Base-by-base conservation (phyloP, 139 green algal genomes). In the Limnomonas spitsbergensis region DNA sequence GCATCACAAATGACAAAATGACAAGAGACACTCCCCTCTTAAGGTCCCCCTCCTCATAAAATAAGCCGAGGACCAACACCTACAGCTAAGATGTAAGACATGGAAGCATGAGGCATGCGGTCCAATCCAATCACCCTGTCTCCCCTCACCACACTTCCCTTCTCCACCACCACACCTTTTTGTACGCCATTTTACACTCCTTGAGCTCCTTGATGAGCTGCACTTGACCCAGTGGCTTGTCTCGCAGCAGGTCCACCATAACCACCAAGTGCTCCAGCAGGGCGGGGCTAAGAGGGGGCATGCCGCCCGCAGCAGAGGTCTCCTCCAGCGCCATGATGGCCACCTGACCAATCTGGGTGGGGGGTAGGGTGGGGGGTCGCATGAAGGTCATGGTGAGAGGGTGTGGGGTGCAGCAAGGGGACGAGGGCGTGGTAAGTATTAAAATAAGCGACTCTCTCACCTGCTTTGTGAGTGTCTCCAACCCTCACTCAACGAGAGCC, bases 131-230 rank as follows among this genome's bases (percentile, higher is more conserved):
- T 54, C 42, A 54, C 42, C 7, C 9, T 54, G 6, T 9, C 9
- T 9, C 42, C 42, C 9, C 42, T 9, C 42, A 27, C 42, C 9
- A 6, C 42, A 6, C 42, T 27, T 9, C 9, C 42, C 42, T 54
- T 9, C 42, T 54, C 42, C 42, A 6, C 42, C 27, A 24, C 29
- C 56, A 70, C 29, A 70, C 56, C 56, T 70, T 70, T 20, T 74
- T 74, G 36, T 74, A 74, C 4, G 68, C 68, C 34, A 36, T 32
- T 6, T 42, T n/a, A 29, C 68, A 74, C 68, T 42, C 29, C 14
- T 29, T 42, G 24, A 74, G 7, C 36, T 74, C 35, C 35, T 9
- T 26, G 9, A 74, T 32, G 29, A 74, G 68, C 68, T 40, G 3
- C 68, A 39, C 6, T 32, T 74, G 68, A 6, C 68, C 36, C 9